Evolutionary conservation across 148 eudicot species (phyloP).

Genomic region (Fagopyrum esculentum): DNA sequence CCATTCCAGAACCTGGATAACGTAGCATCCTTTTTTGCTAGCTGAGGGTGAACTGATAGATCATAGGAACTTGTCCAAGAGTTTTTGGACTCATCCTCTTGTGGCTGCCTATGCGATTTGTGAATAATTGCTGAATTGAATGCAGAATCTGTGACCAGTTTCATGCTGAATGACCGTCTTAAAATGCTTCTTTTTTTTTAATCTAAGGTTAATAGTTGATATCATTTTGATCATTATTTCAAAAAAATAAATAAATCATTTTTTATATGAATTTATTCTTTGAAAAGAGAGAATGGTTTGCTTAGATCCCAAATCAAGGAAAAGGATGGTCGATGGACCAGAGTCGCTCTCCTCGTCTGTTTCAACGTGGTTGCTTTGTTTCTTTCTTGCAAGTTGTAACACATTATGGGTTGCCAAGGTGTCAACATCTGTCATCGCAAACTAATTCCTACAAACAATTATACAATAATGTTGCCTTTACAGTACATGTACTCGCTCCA

Average conservation of each 20-base stretch:
- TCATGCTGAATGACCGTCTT: neutral
- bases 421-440: neutral
- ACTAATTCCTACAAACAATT: neutral
- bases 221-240: too few relatives aligned
- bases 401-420: conserved; percentile 6
- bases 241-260: too few relatives aligned
- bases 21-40: neutral
- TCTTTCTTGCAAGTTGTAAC: neutral
- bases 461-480: neutral
- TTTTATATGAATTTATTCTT: neutral
- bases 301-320: neutral
- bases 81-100: neutral
- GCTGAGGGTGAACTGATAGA: conserved; percentile 1
- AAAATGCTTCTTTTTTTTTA: neutral
- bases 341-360: neutral
- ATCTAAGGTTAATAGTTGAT: too few relatives aligned
- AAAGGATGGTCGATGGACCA: neutral
- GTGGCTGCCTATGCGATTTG: neutral
- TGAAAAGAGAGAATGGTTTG: neutral
- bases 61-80: neutral
- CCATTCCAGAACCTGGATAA: neutral
- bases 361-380: conserved; percentile 1
- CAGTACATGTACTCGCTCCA: neutral
- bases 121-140: neutral
- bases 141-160: neutral